Base-by-base conservation (phyloP, 345 rosid species). In the Citrus maxima region DNA sequence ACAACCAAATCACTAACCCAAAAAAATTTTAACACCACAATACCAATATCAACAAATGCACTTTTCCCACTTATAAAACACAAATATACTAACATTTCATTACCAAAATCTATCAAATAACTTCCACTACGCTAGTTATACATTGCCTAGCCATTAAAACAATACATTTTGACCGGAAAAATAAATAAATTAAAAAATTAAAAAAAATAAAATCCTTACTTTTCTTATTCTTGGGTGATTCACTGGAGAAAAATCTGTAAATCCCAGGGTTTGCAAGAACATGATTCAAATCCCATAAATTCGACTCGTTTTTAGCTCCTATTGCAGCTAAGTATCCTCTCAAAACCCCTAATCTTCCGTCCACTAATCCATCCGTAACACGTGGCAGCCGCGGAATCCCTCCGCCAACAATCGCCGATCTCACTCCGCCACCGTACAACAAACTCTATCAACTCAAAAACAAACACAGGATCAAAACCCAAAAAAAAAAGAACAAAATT, bases 221-320 rank as follows among this genome's bases (percentile, higher is more conserved):
- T 80, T 88, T 90, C 86, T 93, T 64, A 16, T 75, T 88, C 86
- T 93, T 93, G 0, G 98, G 97, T 55, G 84, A 77, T 86, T 92
- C 90, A 64, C 80, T 87, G 74, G 90, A 92, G 87, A 91, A 92
- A 77, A 95, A 80, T 42, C 97, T 88, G 61, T 80, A 82, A 59
- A 87, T 66, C 76, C 87, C 85, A 83, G 93, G 98, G 86, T 90
- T 89, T n/a, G 88, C 91, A 62, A 93, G 88, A 80, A 87, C 81
- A 56, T 73, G 83, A 84, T 84, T 89, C 37, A 92, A 87, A 81
- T 91, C 87, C 2, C 88, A 85, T 14, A 87, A 70, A 42, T 67
- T 38, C 16, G 76, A 56, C 35, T 77, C 88, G 76, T 88, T 82
- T 22, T 54, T 66, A 77, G 87, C 75, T 66, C 87, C 88, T 58